A percentile compares a stretch with the other conserved stretches of the same genome.
These are phyloP conservation scores for Porodaedalea pini DNA, from an alignment of 1,284 basidiomycete species.

Conservation along the genomic window DNA sequence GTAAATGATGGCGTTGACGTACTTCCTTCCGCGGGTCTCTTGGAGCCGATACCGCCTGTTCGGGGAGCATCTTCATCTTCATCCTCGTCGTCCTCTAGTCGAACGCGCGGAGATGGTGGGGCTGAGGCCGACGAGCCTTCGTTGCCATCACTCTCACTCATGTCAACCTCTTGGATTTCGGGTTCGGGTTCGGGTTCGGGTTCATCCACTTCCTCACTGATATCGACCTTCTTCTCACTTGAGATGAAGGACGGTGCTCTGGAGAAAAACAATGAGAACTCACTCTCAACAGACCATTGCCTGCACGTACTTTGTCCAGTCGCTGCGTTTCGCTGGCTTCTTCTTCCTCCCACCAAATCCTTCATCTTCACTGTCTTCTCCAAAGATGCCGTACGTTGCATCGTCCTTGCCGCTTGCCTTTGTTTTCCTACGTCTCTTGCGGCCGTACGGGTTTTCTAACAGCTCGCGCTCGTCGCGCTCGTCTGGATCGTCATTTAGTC, in stretches of 20 bases:
- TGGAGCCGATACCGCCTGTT: slow-evolving; percentile 50
- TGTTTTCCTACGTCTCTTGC: slow-evolving; percentile 56
- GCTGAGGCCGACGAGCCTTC: slow-evolving; percentile 33
- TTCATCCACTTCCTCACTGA: slow-evolving; percentile 39
- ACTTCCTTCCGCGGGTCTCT: slow-evolving; percentile 24
- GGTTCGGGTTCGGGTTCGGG: slow-evolving; percentile 24
- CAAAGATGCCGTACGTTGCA: slow-evolving; percentile 83
- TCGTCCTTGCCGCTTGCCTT: slow-evolving; percentile 66
- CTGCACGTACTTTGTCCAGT: slow-evolving; percentile 59
- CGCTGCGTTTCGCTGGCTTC: slow-evolving; percentile 38
- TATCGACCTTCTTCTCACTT: slow-evolving; percentile 48
- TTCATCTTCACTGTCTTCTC: slow-evolving; percentile 66
- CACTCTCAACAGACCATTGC: slow-evolving; percentile 3
- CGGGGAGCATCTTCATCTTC: slow-evolving; percentile 37
- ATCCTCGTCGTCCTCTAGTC: slow-evolving; percentile 39
- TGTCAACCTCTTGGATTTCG: slow-evolving; percentile 30
- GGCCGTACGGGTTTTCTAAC: slow-evolving; percentile 76
- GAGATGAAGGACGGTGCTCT: slow-evolving; percentile 74
- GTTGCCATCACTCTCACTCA: slow-evolving; percentile 38
- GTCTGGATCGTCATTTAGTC: slow-evolving; percentile 62
- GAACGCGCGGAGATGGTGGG: slow-evolving; percentile 50
- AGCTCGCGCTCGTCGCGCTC: slow-evolving; percentile 73
- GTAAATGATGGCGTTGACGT: slow-evolving; percentile 20
- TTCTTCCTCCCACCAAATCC: slow-evolving; percentile 30
- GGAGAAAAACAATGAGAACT: slow-evolving; percentile 15